Conservation (phyloP, 139 green algal genomes). For the Chlamydomonas sp. region DNA sequence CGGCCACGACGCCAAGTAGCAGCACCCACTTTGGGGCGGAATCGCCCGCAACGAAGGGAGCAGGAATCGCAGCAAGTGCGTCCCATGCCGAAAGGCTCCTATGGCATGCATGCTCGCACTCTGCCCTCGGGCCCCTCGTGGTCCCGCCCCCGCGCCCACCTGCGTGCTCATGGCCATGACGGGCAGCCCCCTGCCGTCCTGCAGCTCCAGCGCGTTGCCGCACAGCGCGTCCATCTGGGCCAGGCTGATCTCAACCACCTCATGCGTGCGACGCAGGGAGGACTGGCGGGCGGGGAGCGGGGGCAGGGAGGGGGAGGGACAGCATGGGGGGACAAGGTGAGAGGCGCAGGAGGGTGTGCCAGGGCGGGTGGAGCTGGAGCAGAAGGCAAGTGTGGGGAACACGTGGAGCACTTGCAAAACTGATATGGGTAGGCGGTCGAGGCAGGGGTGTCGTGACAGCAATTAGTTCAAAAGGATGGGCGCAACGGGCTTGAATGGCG, state of each 20-base stretch:
- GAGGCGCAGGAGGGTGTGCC: neutral
- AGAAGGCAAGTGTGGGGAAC: neutral
- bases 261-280: slow-evolving; percentile 30
- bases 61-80: neutral
- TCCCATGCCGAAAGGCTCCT: no score
- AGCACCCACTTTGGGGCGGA: neutral
- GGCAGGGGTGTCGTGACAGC: no score
- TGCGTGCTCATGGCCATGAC: slow-evolving; percentile 88
- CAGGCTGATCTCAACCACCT: slow-evolving; percentile 90
- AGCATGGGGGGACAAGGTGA: neutral
- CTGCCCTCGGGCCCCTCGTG: neutral
- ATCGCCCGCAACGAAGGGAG: neutral
- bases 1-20: neutral
- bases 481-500: no score
- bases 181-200: slow-evolving; percentile 83
- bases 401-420: no score
- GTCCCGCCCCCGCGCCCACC: slow-evolving; percentile 46
- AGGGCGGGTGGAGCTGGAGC: neutral
- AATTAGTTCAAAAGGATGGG: no score
- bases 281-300: neutral
- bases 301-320: neutral
- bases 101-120: no score
- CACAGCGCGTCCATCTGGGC: slow-evolving; percentile 91
- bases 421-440: no score
- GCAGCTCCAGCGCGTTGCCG: slow-evolving; percentile 94